phyloP scores from a whole-genome alignment of 176 grass and related monocot species.

The Poa pratensis region DNA sequence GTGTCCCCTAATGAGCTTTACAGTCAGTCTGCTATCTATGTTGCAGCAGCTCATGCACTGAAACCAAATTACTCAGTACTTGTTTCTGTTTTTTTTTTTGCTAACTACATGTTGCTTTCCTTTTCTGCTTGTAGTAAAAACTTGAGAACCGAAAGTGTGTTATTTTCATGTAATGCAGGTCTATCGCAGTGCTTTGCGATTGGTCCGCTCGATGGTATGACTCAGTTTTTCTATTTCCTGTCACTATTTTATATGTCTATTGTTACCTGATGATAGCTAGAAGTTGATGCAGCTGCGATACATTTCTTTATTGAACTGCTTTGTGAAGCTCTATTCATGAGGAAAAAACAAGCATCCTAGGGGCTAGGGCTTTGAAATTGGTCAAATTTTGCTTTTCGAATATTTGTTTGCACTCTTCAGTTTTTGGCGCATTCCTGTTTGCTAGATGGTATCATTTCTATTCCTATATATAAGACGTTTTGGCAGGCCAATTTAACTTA shows the following conservation, averaged over 20 bases:
- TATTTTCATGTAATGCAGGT: conserved; percentile 67
- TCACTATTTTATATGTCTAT: not conserved
- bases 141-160: not conserved
- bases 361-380: not conserved
- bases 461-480: too few species aligned
- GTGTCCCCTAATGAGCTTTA: conserved; percentile 79
- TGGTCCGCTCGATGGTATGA: conserved; percentile 91
- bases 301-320: conserved; percentile 7
- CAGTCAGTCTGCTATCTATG: conserved; percentile 99
- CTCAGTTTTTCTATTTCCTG: conserved; percentile 26
- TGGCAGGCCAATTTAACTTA: too few species aligned
- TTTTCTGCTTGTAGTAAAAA: not conserved
- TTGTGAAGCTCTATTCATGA: conserved; percentile 18
- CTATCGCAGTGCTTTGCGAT: conserved; percentile 87
- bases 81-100: conserved; percentile 24
- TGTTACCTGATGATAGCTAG: not conserved
- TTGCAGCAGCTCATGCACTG: conserved; percentile 98
- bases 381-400: not conserved
- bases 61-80: conserved; percentile 93
- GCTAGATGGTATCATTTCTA: not conserved
- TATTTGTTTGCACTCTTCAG: not conserved
- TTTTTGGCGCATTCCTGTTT: not conserved
- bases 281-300: conserved; percentile 22
- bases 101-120: not conserved
- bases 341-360: not conserved